Evolutionary conservation across 1,284 basidiomycete genomes (phyloP), one percentile per base, ranked within the genome.

Genomic region (Rhodofomes roseus): DNA sequence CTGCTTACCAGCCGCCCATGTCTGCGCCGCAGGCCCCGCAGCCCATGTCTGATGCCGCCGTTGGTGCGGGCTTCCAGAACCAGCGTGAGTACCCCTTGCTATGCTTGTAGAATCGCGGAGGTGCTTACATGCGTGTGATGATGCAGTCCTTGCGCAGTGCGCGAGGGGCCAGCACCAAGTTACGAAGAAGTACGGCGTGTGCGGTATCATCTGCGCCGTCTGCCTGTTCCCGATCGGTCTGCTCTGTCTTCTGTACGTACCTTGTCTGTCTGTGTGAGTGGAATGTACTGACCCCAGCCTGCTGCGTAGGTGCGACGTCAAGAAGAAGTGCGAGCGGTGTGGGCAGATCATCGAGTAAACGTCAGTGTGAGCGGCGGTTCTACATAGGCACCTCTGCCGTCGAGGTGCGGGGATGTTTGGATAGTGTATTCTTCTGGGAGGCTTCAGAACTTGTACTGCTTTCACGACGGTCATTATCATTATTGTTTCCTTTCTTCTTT

Each of bases 151-250:
- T 16, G 46, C 53, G 54, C 54, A 40, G 51, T 69, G 68, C 59
- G 68, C 66, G 18, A 37, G 60, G 27, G 68, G 68, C 18, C 60
- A 68, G 34, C 68, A 69, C 58, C 65, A 68, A 40, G 46, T 60
- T 16, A 54, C 50, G 41, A 66, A 55, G 41, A 70, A 69, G 55
- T 64, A 67, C 56, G 66, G 66, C 20, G 51, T 60, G 12, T 55
- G 60, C 48, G 67, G 67, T 50, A 69, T 69, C 59, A 61, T 67
- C 59, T 54, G 53, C 39, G 67, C 67, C 11, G 60, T 69, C 25
- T 29, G 65, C 27, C 60, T 63, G 59, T 69, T 69, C 58, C 67
- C 67, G 5, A 63, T 60, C 54, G 67, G 67, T 29, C 59, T 69
- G 27, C 59, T 66, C 29, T 69, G 66, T 44, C 62, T 69, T 20